Conservation (phyloP, 2,329 filamentous ascomycete species). For the Alternaria solani region DNA sequence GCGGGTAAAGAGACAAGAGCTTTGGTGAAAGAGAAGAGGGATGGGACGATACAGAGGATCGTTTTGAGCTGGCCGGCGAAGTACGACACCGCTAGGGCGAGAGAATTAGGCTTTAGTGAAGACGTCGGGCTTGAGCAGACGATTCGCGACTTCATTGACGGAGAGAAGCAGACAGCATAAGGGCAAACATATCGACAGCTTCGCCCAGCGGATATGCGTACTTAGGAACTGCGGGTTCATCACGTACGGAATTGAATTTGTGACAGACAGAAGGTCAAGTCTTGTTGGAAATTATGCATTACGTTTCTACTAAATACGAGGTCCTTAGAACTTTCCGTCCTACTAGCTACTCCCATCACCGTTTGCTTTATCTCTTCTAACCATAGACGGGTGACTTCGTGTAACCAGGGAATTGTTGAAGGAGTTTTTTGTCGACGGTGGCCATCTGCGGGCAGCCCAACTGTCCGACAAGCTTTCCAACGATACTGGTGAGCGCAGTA, state of each 20-base stretch:
- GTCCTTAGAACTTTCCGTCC: not conserved
- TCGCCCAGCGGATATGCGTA: not conserved
- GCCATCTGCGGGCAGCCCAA: conserved; percentile 29
- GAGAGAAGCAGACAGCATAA: conserved; percentile 30
- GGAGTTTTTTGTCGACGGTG: conserved; percentile 20
- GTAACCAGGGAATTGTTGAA: conserved; percentile 34
- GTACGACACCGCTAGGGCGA: conserved; percentile 65
- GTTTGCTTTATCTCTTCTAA: conserved; percentile 1
- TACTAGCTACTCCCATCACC: not conserved
- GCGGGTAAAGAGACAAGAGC: conserved; percentile 62
- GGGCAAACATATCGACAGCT: not conserved
- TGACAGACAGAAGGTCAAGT: not conserved
- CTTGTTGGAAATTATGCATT: not conserved
- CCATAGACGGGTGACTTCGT: conserved; percentile 26
- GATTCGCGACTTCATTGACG: conserved; percentile 55
- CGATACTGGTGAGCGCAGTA: conserved; percentile 20
- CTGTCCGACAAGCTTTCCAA: conserved; percentile 23
- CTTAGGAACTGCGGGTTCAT: not conserved
- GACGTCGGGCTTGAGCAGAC: conserved; percentile 60
- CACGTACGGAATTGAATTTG: not conserved
- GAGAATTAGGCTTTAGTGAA: conserved; percentile 59
- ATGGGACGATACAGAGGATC: conserved; percentile 61
- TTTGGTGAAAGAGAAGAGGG: conserved; percentile 62
- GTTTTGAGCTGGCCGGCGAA: conserved; percentile 64
- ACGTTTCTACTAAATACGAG: not conserved